Conservation (phyloP, 2,329 filamentous ascomycete genomes). For the Aureobasidium sp. region DNA sequence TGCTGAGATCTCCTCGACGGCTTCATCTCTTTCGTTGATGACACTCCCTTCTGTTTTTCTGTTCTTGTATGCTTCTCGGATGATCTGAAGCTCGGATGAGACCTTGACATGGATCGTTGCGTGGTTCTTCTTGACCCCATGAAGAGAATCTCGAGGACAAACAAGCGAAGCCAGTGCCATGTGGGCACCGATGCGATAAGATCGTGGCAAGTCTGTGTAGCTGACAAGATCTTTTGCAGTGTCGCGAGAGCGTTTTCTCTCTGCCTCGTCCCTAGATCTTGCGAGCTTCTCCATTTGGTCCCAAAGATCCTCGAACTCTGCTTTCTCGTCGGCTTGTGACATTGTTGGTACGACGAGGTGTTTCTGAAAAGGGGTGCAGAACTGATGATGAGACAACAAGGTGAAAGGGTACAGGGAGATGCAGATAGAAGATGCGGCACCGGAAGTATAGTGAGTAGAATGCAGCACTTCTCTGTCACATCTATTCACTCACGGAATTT, state of each 20-base stretch:
- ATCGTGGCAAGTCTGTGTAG: neutral
- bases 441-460: neutral
- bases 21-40: neutral
- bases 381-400: neutral
- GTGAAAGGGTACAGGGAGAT: neutral
- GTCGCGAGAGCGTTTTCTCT: neutral
- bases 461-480: neutral
- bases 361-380: neutral
- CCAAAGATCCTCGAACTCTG: neutral
- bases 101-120: slow-evolving; percentile 22
- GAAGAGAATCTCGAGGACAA: neutral
- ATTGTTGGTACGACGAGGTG: neutral
- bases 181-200: neutral
- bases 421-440: neutral
- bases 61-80: neutral
- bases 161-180: neutral
- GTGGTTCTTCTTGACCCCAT: neutral
- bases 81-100: neutral
- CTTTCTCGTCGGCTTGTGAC: neutral
- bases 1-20: neutral
- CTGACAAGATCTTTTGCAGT: neutral
- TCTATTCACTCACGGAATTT: neutral
- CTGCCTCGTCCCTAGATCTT: neutral
- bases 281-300: neutral
- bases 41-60: too few species aligned